Conservation (phyloP, 495 filamentous ascomycete genomes). For the Stereocaulon alpinum region DNA sequence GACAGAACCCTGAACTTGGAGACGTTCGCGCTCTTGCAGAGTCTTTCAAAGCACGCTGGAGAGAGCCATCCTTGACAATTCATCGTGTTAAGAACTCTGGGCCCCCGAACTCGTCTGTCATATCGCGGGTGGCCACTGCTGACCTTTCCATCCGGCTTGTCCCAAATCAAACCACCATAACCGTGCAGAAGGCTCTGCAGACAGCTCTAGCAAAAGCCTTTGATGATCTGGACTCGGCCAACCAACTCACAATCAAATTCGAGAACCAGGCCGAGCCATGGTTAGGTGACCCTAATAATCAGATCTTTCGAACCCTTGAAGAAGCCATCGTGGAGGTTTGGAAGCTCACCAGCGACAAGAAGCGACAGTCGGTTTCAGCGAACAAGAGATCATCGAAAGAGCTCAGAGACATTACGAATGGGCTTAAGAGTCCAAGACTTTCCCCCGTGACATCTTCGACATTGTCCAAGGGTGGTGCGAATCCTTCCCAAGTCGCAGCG, state of each 20-base stretch:
- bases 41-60: slow-evolving; percentile 85
- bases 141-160: slow-evolving; percentile 85
- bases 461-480: slow-evolving; percentile 38
- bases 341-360: slow-evolving; percentile 38
- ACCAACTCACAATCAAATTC: slow-evolving; percentile 70
- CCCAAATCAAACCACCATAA: slow-evolving; percentile 74
- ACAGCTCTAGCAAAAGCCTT: slow-evolving; percentile 64
- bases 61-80: slow-evolving; percentile 88
- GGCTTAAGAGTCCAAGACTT: slow-evolving; percentile 31
- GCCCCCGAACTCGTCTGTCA: slow-evolving; percentile 68
- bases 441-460: slow-evolving; percentile 48
- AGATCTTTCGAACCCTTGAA: slow-evolving; percentile 83
- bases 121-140: slow-evolving; percentile 75
- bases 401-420: slow-evolving; percentile 13
- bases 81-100: slow-evolving; percentile 72
- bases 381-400: slow-evolving; percentile 28
- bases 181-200: slow-evolving; percentile 56
- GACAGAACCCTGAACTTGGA: slow-evolving; percentile 55
- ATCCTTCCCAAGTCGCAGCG: slow-evolving; percentile 24
- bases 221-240: slow-evolving; percentile 59
- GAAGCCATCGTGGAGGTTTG: slow-evolving; percentile 78
- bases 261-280: slow-evolving; percentile 92
- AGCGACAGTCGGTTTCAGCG: slow-evolving; percentile 21
- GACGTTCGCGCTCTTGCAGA: slow-evolving; percentile 58
- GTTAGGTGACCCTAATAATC: slow-evolving; percentile 84